Evolutionary conservation across 148 eudicot species (phyloP), one percentile per base, ranked within the genome.

Genomic region (Rhododendron henanense): DNA sequence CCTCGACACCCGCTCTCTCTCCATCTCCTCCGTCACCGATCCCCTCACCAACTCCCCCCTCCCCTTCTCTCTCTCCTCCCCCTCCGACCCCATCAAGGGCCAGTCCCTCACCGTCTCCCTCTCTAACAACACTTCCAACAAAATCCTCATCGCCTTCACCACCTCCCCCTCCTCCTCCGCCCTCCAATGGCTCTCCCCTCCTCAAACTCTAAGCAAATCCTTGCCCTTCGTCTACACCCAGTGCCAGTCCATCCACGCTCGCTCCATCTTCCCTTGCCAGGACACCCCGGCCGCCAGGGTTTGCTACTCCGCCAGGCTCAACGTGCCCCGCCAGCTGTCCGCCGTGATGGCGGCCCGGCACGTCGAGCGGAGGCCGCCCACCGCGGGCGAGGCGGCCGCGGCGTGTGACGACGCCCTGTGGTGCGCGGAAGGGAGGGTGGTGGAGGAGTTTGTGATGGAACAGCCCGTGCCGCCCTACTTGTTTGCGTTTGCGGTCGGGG

Each of bases 401-500:
- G 93, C 92, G 1, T 94, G 97, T 51, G 96, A 91, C 14, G 98
- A 95, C 79, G 86, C 92, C 2, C 21, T 90, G 84, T 97, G 99
- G 99, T 94, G 98, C 87, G 95, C 88, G 9, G 99, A 95, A 51
- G 92, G 92, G 86, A 88, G 99, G 85, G 84, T 95, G 31, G 99
- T 97, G 79, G 99, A 97, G 91, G 98, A 95, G 78, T 97, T 97
- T 81, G 93, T 90, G 88, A 97, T 97, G 99, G 99, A 97, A 89
- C 99, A 97, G 88, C 95, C 98, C 3, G 88, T 97, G 35, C 99
- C 99, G 31, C 94, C 98, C 5, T 97, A 97, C 87, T 81, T 97
- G 87, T 97, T 97, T 80, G 99, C 99, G n/a, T 97, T 97, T 83
- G 99, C 98, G 5, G 98, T 97, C 39, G 99, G 99, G 85, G 98